phyloP scores from a whole-genome alignment of 208 protist genomes.

The Leishmania tarentolae region DNA sequence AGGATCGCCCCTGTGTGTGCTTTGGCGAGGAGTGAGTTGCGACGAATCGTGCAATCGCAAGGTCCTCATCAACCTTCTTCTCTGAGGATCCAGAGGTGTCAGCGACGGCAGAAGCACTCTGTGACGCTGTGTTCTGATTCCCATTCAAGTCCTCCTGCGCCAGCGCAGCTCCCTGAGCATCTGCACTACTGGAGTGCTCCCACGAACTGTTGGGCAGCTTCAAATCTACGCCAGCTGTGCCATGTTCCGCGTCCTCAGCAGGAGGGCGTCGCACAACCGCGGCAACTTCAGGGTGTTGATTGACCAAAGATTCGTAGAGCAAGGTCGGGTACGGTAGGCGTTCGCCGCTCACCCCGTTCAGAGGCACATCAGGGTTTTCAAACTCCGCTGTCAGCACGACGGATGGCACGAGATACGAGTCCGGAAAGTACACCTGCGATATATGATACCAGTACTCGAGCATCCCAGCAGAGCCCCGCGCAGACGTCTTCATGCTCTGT shows the following conservation, averaged over 20 bases:
- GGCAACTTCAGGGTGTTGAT: conserved; percentile 32
- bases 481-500: not conserved
- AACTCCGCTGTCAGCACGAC: conserved; percentile 48
- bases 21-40: conserved; percentile 20
- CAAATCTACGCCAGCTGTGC: not conserved
- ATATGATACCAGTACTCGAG: conserved; percentile 75
- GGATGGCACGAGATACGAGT: conserved; percentile 41
- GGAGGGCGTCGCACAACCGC: conserved; percentile 9
- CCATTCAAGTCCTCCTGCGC: not conserved
- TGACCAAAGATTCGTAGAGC: conserved; percentile 21
- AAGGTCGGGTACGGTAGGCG: conserved; percentile 40
- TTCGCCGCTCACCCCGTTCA: conserved; percentile 59
- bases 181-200: not conserved
- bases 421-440: conserved; percentile 64
- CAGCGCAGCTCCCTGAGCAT: not conserved
- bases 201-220: not conserved
- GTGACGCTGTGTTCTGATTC: not conserved
- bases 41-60: conserved; percentile 9
- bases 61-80: not conserved
- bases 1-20: conserved; percentile 9
- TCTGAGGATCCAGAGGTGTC: not conserved
- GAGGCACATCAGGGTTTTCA: conserved; percentile 38
- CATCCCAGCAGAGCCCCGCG: not conserved
- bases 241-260: not conserved
- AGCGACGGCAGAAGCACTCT: not conserved